phyloP scores from a whole-genome alignment of 768 basidiomycete genomes.

The Chalciporus pseudorubinellus region DNA sequence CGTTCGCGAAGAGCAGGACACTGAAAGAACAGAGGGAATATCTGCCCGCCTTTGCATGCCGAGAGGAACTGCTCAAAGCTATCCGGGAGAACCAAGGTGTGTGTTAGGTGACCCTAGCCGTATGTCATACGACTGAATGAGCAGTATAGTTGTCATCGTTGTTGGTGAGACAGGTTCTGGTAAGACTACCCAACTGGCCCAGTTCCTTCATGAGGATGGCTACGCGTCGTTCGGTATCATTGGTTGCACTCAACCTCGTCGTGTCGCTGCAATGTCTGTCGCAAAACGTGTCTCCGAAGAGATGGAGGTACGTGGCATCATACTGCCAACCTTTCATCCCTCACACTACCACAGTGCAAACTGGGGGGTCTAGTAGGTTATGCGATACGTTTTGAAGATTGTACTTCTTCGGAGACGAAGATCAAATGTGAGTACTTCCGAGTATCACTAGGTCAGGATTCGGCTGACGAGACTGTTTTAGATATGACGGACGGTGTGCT shows the following conservation, averaged over 20 bases:
- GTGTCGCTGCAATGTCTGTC: constrained; percentile 99
- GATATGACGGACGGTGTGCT: constrained; percentile 99
- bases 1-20: constrained; percentile 77
- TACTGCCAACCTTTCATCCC: not conserved
- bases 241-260: constrained; percentile 98
- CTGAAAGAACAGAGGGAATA: constrained; percentile 96
- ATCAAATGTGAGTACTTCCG: constrained; percentile 80
- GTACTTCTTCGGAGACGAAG: constrained; percentile 89
- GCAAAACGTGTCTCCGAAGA: constrained; percentile 99
- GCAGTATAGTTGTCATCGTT: constrained; percentile 74
- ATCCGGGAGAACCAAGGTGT: constrained; percentile 97
- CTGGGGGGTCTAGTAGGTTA: constrained; percentile 94
- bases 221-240: constrained; percentile 88
- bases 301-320: constrained; percentile 72
- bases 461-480: constrained; percentile 29
- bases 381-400: constrained; percentile 98
- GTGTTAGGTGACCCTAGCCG: not conserved
- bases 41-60: constrained; percentile 94
- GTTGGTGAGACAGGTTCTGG: constrained; percentile 99
- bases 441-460: not conserved
- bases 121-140: not conserved
- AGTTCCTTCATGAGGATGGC: constrained; percentile 96
- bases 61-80: constrained; percentile 85
- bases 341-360: constrained; percentile 57
- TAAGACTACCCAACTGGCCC: constrained; percentile 94